Conservation (phyloP, 2,329 filamentous ascomycete species). For the Aspergillus sojae region DNA sequence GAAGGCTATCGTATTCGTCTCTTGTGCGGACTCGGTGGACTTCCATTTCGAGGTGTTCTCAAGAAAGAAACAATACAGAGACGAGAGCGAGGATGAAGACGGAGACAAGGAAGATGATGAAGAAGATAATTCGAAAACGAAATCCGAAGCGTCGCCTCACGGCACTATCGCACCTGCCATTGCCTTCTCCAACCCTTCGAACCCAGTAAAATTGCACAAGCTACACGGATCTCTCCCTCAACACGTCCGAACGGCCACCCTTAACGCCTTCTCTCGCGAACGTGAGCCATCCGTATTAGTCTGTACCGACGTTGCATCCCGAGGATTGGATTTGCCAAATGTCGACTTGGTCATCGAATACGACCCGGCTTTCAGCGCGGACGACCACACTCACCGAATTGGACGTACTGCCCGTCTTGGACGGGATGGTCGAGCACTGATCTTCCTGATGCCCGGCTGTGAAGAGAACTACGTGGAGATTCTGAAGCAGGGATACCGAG, state of each 20-base stretch:
- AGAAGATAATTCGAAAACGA: constrained; percentile 27
- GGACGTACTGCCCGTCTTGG: constrained; percentile 94
- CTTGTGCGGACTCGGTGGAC: constrained; percentile 94
- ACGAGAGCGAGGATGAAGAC: constrained; percentile 29
- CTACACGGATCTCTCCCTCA: constrained; percentile 93
- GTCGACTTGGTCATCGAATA: constrained; percentile 96
- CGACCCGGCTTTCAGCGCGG: constrained; percentile 89
- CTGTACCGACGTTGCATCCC: constrained; percentile 93
- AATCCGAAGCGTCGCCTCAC: constrained; percentile 33
- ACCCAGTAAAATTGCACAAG: constrained; percentile 77
- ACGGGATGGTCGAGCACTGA: constrained; percentile 78
- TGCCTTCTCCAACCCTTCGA: constrained; percentile 73
- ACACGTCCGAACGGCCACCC: constrained; percentile 80
- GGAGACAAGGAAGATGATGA: constrained; percentile 28
- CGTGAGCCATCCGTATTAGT: constrained; percentile 79
- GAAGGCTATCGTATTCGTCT: constrained; percentile 97
- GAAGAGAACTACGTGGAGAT: constrained; percentile 89
- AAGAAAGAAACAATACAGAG: constrained; percentile 33
- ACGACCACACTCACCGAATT: constrained; percentile 92
- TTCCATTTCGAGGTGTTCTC: constrained; percentile 89
- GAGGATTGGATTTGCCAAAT: constrained; percentile 91
- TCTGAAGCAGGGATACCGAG: constrained; percentile 70
- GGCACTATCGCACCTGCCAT: constrained; percentile 61
- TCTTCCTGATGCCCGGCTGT: constrained; percentile 87
- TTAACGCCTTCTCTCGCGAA: constrained; percentile 75